phyloP scores from a whole-genome alignment of 2,329 filamentous ascomycete species.

The Colletotrichum orbiculare region DNA sequence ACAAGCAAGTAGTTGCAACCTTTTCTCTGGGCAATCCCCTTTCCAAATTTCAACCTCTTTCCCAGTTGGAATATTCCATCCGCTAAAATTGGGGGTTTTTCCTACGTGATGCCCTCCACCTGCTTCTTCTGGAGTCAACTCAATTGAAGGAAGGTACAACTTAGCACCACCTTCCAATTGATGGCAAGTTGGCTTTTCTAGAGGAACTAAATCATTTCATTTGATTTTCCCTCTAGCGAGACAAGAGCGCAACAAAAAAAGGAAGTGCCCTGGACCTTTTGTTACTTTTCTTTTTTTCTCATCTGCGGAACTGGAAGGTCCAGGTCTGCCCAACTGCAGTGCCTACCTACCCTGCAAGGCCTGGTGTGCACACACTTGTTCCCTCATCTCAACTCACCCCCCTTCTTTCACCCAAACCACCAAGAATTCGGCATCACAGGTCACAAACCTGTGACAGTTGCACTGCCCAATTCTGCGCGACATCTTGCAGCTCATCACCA shows the following conservation, averaged over 20 bases:
- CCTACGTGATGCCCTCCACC: constrained; percentile 30
- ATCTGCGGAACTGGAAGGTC: constrained; percentile 3
- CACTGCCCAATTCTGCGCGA: not conserved
- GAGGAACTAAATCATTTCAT: not conserved
- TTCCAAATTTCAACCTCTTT: no score
- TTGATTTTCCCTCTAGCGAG: constrained; percentile 2
- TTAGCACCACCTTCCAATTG: constrained; percentile 15
- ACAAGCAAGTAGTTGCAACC: constrained; percentile 11
- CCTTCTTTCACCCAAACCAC: constrained; percentile 22
- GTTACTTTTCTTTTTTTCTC: constrained; percentile 6
- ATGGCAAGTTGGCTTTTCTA: constrained; percentile 13
- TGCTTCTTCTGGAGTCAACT: constrained; percentile 20
- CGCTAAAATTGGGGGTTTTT: not conserved
- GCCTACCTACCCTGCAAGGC: no score
- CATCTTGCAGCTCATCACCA: not conserved
- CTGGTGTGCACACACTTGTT: not conserved
- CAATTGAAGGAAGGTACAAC: constrained; percentile 17
- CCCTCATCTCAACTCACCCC: constrained; percentile 6
- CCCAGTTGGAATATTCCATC: constrained; percentile 3
- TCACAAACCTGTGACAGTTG: not conserved
- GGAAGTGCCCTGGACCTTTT: constrained; percentile 12
- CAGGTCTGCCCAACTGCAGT: not conserved
- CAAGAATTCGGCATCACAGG: constrained; percentile 11
- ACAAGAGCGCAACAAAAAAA: constrained; percentile 12
- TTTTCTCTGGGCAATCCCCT: not conserved